Evolutionary conservation across 148 eudicot genomes (phyloP).

Genomic region (Talinum fruticosum): DNA sequence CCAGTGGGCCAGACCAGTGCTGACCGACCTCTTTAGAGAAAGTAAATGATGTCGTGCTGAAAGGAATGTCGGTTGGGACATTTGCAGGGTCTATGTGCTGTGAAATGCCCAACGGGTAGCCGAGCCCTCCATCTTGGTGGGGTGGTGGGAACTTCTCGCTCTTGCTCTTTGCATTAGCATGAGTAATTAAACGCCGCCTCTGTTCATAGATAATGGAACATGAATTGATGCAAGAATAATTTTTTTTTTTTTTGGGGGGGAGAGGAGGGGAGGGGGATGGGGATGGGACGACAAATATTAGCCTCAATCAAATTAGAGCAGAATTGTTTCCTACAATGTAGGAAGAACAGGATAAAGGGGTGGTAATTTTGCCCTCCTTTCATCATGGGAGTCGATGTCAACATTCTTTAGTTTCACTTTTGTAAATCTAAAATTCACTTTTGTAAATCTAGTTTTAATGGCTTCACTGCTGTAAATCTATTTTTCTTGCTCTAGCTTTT

Average conservation of each 20-base stretch:
- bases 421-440: neutral
- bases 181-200: conserved; percentile 84
- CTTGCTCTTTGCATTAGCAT: conserved; percentile 97
- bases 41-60: conserved; percentile 63
- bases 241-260: neutral
- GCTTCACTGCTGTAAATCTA: too few relatives aligned
- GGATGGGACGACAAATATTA: too few relatives aligned
- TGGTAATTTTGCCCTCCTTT: neutral
- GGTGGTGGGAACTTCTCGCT: conserved; percentile 99
- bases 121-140: conserved; percentile 95
- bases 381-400: neutral
- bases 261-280: neutral
- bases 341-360: neutral
- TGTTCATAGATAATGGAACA: conserved; percentile 30
- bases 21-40: conserved; percentile 57
- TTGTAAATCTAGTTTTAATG: neutral
- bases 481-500: too few relatives aligned
- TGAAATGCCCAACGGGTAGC: conserved; percentile 80
- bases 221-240: neutral
- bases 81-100: conserved; percentile 81
- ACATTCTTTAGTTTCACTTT: neutral
- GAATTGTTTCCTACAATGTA: neutral
- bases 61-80: conserved; percentile 80
- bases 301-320: neutral
- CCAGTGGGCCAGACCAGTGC: conserved; percentile 95